A percentile compares a stretch with the other conserved stretches of the same genome.
Conservation (phyloP, 1,139 yeast species). For the Suhomyces anneliseae region DNA sequence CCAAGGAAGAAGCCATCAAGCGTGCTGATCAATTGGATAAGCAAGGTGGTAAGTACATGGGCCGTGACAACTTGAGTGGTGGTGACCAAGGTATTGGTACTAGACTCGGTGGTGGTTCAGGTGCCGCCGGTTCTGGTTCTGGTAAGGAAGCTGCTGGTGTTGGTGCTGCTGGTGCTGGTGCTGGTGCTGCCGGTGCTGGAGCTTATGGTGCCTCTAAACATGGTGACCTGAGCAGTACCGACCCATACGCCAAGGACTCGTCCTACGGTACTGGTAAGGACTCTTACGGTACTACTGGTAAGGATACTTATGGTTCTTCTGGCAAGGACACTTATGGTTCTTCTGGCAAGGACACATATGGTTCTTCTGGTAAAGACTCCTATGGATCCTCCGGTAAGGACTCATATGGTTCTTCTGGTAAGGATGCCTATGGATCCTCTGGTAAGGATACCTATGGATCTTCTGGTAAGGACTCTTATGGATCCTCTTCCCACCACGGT, state of each 20-base stretch:
- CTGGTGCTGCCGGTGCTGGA: conserved; percentile 3
- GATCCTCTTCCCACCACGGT: conserved; percentile 5
- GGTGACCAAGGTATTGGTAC: conserved; percentile 32
- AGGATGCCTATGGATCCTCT: conserved; percentile 3
- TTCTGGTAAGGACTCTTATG: conserved; percentile 7
- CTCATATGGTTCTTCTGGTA: conserved; percentile 11
- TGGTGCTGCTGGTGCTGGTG: conserved; percentile 3
- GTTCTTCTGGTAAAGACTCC: conserved; percentile 12
- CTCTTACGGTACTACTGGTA: conserved; percentile 2
- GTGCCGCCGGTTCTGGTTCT: conserved; percentile 7
- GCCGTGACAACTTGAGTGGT: conserved; percentile 32
- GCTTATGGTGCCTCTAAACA: conserved; percentile 6
- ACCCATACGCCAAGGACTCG: conserved; percentile 7
- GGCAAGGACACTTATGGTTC: conserved; percentile 11
- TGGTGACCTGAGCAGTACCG: conserved; percentile 7
- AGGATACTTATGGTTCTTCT: conserved; percentile 3
- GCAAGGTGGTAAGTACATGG: conserved; percentile 28
- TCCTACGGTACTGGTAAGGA: conserved; percentile 9
- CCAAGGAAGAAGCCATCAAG: conserved; percentile 29
- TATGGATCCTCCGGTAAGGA: conserved; percentile 13
- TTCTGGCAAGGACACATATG: conserved; percentile 14
- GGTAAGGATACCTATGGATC: conserved; percentile 9
- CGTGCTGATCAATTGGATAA: conserved; percentile 29
- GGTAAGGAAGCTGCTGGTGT: conserved; percentile 9
- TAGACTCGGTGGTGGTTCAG: conserved; percentile 20